phyloP scores from a whole-genome alignment of 441 rosid species.

The Melastoma candidum region DNA sequence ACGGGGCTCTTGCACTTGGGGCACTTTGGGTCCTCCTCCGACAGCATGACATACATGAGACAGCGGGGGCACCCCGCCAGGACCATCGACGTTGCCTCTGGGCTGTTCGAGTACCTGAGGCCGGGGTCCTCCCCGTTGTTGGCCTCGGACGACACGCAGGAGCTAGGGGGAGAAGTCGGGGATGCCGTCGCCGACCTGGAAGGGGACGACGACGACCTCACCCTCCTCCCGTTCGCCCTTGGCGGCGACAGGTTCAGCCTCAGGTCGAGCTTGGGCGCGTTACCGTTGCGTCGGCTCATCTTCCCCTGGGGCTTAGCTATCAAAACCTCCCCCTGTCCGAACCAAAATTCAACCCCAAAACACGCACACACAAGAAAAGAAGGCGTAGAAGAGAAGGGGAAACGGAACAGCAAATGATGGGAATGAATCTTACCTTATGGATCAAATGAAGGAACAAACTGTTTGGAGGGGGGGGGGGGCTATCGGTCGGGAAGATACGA shows the following conservation, averaged over 20 bases:
- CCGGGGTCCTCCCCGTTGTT: neutral
- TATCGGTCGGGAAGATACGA: too few species aligned
- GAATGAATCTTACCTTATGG: too few species aligned
- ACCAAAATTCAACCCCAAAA: too few species aligned
- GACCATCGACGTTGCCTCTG: neutral
- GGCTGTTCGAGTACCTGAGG: neutral
- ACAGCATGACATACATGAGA: neutral
- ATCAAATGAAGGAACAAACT: too few species aligned
- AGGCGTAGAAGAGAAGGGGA: too few species aligned
- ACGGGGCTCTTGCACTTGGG: conserved; percentile 10
- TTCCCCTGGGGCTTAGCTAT: too few species aligned
- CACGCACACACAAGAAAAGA: too few species aligned
- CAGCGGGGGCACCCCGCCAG: neutral
- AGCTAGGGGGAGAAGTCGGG: neutral
- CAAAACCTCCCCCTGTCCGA: too few species aligned
- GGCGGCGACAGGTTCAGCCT: conserved; percentile 5
- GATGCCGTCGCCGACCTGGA: neutral
- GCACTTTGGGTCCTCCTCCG: conserved; percentile 1
- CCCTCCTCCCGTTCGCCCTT: neutral
- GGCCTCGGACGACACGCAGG: neutral
- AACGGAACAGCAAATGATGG: too few species aligned
- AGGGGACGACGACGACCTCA: neutral
- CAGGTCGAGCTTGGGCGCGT: neutral
- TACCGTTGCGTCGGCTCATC: too few species aligned
- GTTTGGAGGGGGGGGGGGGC: too few species aligned